phyloP scores from a whole-genome alignment of 139 green algal species.

The Picochlorum sp. region DNA sequence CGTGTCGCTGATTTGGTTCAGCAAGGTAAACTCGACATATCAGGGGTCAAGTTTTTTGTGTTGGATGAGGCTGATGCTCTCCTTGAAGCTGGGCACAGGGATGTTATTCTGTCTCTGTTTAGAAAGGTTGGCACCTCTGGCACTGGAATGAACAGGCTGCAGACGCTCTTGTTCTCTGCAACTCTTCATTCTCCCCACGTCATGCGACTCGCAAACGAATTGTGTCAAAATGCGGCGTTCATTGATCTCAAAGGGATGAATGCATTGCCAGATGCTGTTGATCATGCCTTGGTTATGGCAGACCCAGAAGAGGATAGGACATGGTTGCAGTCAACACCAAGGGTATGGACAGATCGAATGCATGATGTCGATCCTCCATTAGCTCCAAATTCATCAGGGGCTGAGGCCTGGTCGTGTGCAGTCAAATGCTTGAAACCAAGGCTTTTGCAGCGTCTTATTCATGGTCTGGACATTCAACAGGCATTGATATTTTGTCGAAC shows the following conservation, averaged over 20 bases:
- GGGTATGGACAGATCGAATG: conserved; percentile 51
- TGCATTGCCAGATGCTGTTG: conserved; percentile 67
- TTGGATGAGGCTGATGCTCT: conserved; percentile 81
- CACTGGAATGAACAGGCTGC: conserved; percentile 42
- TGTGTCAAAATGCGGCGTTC: conserved; percentile 66
- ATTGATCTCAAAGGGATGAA: conserved; percentile 75
- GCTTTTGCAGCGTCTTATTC: conserved; percentile 35
- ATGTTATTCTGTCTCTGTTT: conserved; percentile 59
- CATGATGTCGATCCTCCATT: conserved; percentile 44
- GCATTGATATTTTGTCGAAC: conserved; percentile 59
- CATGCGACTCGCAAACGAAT: conserved; percentile 30
- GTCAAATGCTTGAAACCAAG: conserved; percentile 72
- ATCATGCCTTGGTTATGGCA: conserved; percentile 57
- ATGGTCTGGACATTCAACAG: conserved; percentile 14
- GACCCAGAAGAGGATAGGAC: conserved; percentile 53
- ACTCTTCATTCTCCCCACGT: conserved; percentile 75
- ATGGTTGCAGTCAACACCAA: conserved; percentile 56
- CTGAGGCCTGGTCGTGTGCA: conserved; percentile 46
- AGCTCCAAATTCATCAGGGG: neutral
- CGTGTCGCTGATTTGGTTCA: conserved; percentile 65
- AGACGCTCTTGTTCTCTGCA: conserved; percentile 77
- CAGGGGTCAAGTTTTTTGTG: conserved; percentile 64
- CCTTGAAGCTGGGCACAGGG: conserved; percentile 52
- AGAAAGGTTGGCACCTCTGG: conserved; percentile 49
- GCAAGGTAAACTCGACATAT: conserved; percentile 52